phyloP scores from a whole-genome alignment of 1,284 basidiomycete genomes.

The Mycena citricolor region DNA sequence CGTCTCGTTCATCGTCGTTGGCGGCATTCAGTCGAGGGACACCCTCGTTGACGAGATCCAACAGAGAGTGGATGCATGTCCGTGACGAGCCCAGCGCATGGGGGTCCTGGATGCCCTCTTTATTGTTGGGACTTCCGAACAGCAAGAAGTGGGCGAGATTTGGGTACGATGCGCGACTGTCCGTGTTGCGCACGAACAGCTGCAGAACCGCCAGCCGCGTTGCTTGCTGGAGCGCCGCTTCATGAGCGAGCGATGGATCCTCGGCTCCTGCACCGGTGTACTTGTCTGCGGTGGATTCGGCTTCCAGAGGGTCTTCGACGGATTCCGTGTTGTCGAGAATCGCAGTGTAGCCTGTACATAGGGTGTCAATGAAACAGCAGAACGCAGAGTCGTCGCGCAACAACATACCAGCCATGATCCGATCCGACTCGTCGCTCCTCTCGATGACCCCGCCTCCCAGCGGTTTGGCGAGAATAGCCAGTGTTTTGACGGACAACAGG shows the following conservation, averaged over 20 bases:
- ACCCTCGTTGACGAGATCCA: slow-evolving; percentile 74
- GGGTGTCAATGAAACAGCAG: background rate
- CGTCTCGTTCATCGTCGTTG: slow-evolving; percentile 41
- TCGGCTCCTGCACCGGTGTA: slow-evolving; percentile 71
- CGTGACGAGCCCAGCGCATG: slow-evolving; percentile 68
- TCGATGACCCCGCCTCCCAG: slow-evolving; percentile 82
- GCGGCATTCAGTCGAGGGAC: slow-evolving; percentile 55
- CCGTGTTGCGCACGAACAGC: slow-evolving; percentile 80
- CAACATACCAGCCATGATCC: slow-evolving; percentile 79
- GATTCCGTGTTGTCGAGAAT: slow-evolving; percentile 69
- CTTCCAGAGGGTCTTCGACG: slow-evolving; percentile 54
- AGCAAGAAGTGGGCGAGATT: slow-evolving; percentile 91
- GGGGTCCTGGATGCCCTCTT: slow-evolving; percentile 71
- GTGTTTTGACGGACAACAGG: slow-evolving; percentile 79
- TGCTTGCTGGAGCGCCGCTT: slow-evolving; percentile 60
- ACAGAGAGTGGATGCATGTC: slow-evolving; percentile 80
- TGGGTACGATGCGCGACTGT: slow-evolving; percentile 64
- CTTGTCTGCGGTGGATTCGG: slow-evolving; percentile 59
- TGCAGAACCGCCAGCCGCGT: slow-evolving; percentile 84
- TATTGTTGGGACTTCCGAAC: slow-evolving; percentile 59
- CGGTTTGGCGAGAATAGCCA: slow-evolving; percentile 67
- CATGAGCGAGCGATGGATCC: slow-evolving; percentile 40
- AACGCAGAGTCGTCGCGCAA: background rate
- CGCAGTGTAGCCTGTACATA: slow-evolving; percentile 43
- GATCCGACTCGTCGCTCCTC: slow-evolving; percentile 79